Evolutionary conservation across 164 flowering plant species (phyloP), one percentile per base, ranked within the genome.

Genomic region (Houttuynia cordata): DNA sequence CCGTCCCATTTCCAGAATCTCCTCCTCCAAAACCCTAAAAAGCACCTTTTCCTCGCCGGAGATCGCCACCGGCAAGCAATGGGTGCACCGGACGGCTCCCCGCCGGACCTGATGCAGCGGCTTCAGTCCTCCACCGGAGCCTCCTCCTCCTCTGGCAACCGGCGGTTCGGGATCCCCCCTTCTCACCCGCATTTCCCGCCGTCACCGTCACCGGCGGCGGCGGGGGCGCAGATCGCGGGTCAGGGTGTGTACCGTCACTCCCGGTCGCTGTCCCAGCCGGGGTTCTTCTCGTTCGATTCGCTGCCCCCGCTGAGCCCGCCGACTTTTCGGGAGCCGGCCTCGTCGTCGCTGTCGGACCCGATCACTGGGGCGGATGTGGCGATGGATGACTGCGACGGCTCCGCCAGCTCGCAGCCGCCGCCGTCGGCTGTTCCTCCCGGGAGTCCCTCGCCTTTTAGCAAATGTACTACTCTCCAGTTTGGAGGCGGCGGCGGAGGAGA

Each of bases 301-400:
- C 69, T 93, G 75, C 96, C 99, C 20, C 99, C 96, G 0, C 68
- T 94, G 58, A 85, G 93, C 70, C 99, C 93, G 8, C 79, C 86
- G 0, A 76, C 81, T 2, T 90, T 74, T 60, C 77, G 82, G 17
- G 93, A 85, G 21, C 68, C 87, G 2, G 41, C 75, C 3, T 58
- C 87, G 0, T 50, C 74, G 1, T 63, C 86, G 1, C 49, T 56
- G 14, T 65, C 81, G 10, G 89, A 79, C 41, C 81, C 70, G 8
- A 62, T 71, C 37, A 70, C 80, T 0, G 64, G 62, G 17, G 17
- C 49, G 8, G 95, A 92, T 74, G 83, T 79, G 22, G 73, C 85
- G 0, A 81, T 85, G 98, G 96, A 84, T 56, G 87, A 85, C 59
- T 72, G 71, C 52, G 83, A 83, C 70, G 80, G 65, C 80, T 0